phyloP scores from a whole-genome alignment of 805 yeast species.

The Lipomyces japonicus region DNA sequence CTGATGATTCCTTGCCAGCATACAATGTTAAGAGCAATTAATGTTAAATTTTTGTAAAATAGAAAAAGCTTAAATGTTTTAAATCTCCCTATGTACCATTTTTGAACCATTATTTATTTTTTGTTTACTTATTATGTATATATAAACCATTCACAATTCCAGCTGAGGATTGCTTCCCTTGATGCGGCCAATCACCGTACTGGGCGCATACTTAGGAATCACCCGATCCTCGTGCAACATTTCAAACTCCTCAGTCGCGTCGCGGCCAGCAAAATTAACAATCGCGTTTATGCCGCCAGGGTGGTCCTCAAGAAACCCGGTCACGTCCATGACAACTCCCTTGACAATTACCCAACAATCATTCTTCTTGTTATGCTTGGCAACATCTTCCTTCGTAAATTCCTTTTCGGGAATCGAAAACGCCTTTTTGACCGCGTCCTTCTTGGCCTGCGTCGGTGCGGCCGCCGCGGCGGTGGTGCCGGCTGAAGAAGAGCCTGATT shows the following conservation, averaged over 20 bases:
- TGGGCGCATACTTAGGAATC: conserved; percentile 47
- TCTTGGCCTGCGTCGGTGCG: conserved; percentile 4
- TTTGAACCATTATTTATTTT: background rate
- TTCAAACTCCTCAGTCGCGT: conserved; percentile 66
- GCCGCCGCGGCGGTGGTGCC: conserved; percentile 11
- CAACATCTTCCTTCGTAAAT: conserved; percentile 45
- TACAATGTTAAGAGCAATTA: too few species aligned
- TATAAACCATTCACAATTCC: conserved; percentile 37
- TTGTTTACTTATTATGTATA: too few species aligned
- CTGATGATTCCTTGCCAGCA: too few species aligned
- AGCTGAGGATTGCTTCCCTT: conserved; percentile 47
- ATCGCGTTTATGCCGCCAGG: conserved; percentile 65
- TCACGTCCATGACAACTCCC: conserved; percentile 63
- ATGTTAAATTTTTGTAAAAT: too few species aligned
- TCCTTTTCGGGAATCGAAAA: conserved; percentile 49
- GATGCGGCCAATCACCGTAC: conserved; percentile 50
- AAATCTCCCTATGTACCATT: too few species aligned
- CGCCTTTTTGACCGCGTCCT: conserved; percentile 11
- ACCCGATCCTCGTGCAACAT: conserved; percentile 59
- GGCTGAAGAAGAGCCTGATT: conserved; percentile 5
- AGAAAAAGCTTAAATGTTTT: too few species aligned
- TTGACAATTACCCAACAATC: conserved; percentile 72
- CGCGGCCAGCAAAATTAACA: conserved; percentile 75
- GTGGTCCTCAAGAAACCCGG: conserved; percentile 54
- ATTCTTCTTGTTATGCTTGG: conserved; percentile 48